phyloP scores from a whole-genome alignment of 2,329 filamentous ascomycete genomes.

The Xylariaceae sp. region DNA sequence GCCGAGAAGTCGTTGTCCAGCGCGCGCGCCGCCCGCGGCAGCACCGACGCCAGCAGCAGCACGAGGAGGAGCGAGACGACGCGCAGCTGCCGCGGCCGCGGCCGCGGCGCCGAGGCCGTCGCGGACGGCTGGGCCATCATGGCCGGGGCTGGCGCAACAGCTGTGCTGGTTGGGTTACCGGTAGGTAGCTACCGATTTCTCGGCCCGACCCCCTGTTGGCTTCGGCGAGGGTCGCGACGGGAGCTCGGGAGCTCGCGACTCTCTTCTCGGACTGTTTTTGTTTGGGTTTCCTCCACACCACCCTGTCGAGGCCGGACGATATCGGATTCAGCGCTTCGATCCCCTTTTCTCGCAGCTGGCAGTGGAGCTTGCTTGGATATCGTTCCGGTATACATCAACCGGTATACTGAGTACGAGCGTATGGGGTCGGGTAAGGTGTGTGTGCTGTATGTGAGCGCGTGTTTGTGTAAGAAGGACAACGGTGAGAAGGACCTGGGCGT shows the following conservation, averaged over 20 bases:
- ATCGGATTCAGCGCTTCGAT: too few relatives aligned
- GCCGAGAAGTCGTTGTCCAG: conserved; percentile 33
- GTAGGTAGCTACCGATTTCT: too few relatives aligned
- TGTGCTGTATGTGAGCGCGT: too few relatives aligned
- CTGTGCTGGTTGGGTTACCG: neutral
- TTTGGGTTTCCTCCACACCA: too few relatives aligned
- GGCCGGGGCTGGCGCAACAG: neutral
- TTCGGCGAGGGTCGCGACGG: neutral
- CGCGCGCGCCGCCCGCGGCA: conserved; percentile 14
- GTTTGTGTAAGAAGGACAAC: too few relatives aligned
- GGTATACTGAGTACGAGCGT: too few relatives aligned
- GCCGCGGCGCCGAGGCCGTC: conserved; percentile 1
- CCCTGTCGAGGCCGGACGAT: too few relatives aligned
- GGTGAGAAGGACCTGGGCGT: too few relatives aligned
- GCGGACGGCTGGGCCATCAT: neutral
- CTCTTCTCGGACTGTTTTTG: neutral
- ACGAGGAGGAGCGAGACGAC: conserved; percentile 18
- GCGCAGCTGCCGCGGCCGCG: conserved; percentile 14
- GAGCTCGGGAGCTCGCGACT: neutral
- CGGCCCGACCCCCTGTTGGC: neutral
- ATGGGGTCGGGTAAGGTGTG: too few relatives aligned
- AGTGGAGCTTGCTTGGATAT: too few relatives aligned
- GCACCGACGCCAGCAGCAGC: conserved; percentile 20
- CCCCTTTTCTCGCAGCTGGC: too few relatives aligned
- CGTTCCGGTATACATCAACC: too few relatives aligned